Conservation (phyloP, 1,284 basidiomycete genomes). For the Agaricales sp. region DNA sequence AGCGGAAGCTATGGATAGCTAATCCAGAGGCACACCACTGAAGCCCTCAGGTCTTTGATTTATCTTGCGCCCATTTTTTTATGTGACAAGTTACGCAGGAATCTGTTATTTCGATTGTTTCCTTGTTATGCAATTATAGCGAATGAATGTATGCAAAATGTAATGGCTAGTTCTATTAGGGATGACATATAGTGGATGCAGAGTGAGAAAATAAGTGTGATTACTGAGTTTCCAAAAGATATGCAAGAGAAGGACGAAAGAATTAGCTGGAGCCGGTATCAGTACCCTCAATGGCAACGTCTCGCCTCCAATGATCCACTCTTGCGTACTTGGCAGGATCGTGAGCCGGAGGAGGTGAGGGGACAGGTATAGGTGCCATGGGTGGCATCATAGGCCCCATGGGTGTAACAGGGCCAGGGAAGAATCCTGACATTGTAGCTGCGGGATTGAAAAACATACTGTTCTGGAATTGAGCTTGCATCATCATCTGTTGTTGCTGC, state of each 20-base stretch:
- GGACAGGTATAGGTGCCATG: slow-evolving; percentile 41
- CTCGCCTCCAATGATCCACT: slow-evolving; percentile 71
- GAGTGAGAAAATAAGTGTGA: not conserved
- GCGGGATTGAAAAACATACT: slow-evolving; percentile 61
- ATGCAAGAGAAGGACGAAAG: slow-evolving; percentile 1
- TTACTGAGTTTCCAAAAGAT: slow-evolving; percentile 1
- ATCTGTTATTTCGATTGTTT: not conserved
- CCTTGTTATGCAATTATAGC: slow-evolving; percentile 6
- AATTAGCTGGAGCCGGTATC: not conserved
- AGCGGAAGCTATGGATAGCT: slow-evolving; percentile 58
- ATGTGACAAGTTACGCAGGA: too few species aligned
- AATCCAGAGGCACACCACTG: slow-evolving; percentile 35
- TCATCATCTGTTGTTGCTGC: slow-evolving; percentile 53
- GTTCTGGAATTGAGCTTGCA: slow-evolving; percentile 66
- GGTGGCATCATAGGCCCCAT: slow-evolving; percentile 28
- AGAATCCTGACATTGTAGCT: slow-evolving; percentile 59
- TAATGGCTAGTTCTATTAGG: not conserved
- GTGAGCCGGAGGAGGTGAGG: slow-evolving; percentile 50
- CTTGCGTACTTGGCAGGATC: slow-evolving; percentile 56
- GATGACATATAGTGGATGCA: not conserved
- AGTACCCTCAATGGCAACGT: slow-evolving; percentile 57
- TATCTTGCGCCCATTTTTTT: not conserved
- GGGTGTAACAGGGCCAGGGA: slow-evolving; percentile 33
- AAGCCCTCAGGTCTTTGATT: not conserved
- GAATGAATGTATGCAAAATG: not conserved